Conservation (phyloP, 208 protist species). For the Porcisia hertigi region DNA sequence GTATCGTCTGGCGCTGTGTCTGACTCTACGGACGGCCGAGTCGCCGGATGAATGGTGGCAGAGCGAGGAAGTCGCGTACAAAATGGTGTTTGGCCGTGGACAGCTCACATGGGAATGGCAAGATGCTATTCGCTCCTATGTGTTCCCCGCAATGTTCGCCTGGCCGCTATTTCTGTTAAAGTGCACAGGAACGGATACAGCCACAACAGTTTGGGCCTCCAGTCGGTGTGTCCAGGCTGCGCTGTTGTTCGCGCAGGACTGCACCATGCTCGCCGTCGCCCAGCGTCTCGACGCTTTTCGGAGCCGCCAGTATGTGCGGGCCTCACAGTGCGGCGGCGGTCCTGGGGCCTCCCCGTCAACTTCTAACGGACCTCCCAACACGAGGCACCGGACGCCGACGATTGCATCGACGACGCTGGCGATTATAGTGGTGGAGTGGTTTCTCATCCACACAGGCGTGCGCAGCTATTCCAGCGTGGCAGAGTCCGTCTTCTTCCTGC, state of each 20-base stretch:
- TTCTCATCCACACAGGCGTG: slow-evolving; percentile 51
- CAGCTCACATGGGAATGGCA: slow-evolving; percentile 86
- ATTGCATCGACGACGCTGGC: slow-evolving; percentile 24
- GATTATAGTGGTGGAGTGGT: slow-evolving; percentile 56
- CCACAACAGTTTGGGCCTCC: slow-evolving; percentile 47
- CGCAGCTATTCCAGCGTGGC: slow-evolving; percentile 78
- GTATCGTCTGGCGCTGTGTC: slow-evolving; percentile 51
- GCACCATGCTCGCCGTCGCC: slow-evolving; percentile 32
- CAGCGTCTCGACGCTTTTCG: slow-evolving; percentile 29
- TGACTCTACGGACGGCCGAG: slow-evolving; percentile 53
- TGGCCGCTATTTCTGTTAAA: slow-evolving; percentile 61
- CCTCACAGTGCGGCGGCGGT: not conserved
- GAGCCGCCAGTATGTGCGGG: not conserved
- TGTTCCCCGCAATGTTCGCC: slow-evolving; percentile 69
- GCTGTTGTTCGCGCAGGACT: slow-evolving; percentile 51
- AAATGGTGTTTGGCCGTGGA: slow-evolving; percentile 75
- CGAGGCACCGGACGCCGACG: not conserved
- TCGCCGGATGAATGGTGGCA: slow-evolving; percentile 92
- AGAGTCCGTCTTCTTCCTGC: slow-evolving; percentile 63
- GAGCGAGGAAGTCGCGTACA: slow-evolving; percentile 82
- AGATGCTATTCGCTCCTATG: slow-evolving; percentile 66
- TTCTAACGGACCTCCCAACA: not conserved
- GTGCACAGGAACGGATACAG: slow-evolving; percentile 50
- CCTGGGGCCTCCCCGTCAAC: not conserved
- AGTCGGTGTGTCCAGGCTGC: slow-evolving; percentile 50